Conservation (phyloP, 805 yeast species). For the Tetrapisispora nanseiensis region DNA sequence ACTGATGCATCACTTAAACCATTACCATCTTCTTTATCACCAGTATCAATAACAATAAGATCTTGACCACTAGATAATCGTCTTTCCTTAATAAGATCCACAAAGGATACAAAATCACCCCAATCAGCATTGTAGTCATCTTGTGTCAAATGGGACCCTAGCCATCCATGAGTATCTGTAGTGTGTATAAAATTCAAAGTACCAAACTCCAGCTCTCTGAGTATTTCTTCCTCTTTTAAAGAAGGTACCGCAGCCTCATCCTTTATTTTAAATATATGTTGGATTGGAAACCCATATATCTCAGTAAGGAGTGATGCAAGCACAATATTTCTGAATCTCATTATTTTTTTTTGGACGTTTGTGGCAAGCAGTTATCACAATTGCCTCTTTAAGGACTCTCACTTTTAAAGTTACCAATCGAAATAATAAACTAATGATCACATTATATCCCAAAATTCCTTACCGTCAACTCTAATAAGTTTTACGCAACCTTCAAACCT, state of each 20-base stretch:
- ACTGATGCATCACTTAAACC: slow-evolving; percentile 73
- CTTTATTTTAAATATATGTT: not conserved
- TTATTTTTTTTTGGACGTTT: no score
- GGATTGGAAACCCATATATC: not conserved
- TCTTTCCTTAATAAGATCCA: slow-evolving; percentile 36
- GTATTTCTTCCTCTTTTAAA: not conserved
- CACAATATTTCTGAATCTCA: no score
- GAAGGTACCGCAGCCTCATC: not conserved
- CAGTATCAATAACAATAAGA: slow-evolving; percentile 70
- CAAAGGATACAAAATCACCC: slow-evolving; percentile 82
- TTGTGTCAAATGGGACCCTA: slow-evolving; percentile 80
- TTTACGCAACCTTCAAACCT: no score
- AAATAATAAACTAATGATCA: no score
- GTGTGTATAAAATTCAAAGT: slow-evolving; percentile 82
- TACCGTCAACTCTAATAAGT: no score
- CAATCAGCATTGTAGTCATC: slow-evolving; percentile 72
- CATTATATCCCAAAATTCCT: no score
- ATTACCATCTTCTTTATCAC: slow-evolving; percentile 92
- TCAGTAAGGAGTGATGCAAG: not conserved
- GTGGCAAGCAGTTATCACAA: no score
- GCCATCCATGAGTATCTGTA: slow-evolving; percentile 97
- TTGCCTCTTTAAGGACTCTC: no score
- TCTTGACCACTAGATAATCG: slow-evolving; percentile 39
- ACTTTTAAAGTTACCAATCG: no score
- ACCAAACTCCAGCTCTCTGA: slow-evolving; percentile 53